Evolutionary conservation across 1,284 basidiomycete genomes (phyloP).

Genomic region (Volvariella volvacea): DNA sequence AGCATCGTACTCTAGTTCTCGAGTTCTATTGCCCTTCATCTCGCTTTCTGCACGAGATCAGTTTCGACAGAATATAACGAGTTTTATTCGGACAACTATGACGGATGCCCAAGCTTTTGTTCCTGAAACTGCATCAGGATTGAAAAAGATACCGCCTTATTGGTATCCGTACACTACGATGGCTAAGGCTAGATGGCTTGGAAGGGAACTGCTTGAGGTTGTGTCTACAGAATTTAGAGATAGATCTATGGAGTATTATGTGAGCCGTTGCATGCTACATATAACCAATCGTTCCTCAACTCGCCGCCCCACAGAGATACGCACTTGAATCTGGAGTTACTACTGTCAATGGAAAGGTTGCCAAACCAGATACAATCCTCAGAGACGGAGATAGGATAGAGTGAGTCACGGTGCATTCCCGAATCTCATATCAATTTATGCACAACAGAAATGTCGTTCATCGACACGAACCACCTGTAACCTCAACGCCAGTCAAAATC

Average conservation of each 20-base stretch:
- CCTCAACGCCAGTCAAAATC: constrained; percentile 80
- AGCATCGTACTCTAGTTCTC: constrained; percentile 18
- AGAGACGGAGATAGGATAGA: constrained; percentile 88
- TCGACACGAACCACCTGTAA: constrained; percentile 93
- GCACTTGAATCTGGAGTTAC: constrained; percentile 93
- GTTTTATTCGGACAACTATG: constrained; percentile 44
- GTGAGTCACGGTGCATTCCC: constrained; percentile 36
- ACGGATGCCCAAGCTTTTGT: constrained; percentile 25
- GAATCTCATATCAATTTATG: constrained; percentile 2
- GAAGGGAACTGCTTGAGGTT: constrained; percentile 79
- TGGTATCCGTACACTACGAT: constrained; percentile 87
- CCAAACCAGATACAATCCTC: constrained; percentile 76
- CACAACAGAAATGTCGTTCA: constrained; percentile 81
- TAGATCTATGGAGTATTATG: constrained; percentile 89
- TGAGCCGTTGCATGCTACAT: constrained; percentile 21
- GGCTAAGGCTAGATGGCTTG: constrained; percentile 88
- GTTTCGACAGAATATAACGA: constrained; percentile 45
- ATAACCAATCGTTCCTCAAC: constrained; percentile 5
- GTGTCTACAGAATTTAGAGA: constrained; percentile 89
- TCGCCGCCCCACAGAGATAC: constrained; percentile 53
- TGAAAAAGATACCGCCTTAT: constrained; percentile 71
- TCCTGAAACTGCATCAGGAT: constrained; percentile 24
- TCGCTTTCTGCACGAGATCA: constrained; percentile 40
- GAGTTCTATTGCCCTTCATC: constrained; percentile 37
- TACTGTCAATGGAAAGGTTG: constrained; percentile 84